Conservation (phyloP, 2,329 filamentous ascomycete genomes). For the Fusarium nisikadoi region DNA sequence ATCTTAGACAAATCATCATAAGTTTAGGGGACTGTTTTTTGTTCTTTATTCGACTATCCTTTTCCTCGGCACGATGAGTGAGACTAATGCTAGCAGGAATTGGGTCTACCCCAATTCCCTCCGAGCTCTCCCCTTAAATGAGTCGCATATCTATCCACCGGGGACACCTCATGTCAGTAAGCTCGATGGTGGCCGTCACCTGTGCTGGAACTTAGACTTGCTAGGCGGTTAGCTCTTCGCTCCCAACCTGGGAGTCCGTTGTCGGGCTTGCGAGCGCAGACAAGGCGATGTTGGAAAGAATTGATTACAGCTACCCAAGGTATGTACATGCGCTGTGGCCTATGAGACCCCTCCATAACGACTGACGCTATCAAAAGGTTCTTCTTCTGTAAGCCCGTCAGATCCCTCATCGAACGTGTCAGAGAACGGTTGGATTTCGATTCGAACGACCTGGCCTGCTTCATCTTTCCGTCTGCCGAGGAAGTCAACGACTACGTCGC, state of each 20-base stretch:
- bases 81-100: neutral
- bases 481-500: neutral
- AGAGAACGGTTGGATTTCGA: neutral
- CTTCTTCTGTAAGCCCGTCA: neutral
- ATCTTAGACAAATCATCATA: no score
- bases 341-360: no score
- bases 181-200: fast-evolving
- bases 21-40: no score
- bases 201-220: neutral
- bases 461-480: neutral
- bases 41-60: no score
- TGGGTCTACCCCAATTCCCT: neutral
- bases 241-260: neutral
- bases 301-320: neutral
- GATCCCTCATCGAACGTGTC: neutral
- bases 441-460: neutral
- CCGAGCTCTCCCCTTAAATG: neutral
- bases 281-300: neutral
- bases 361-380: neutral
- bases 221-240: neutral
- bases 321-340: neutral
- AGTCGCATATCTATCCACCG: neutral
- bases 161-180: neutral
- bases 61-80: neutral
- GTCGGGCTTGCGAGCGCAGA: neutral